Evolutionary conservation across 2,329 filamentous ascomycete species (phyloP), one percentile per base, ranked within the genome.

Genomic region (Penicillium sp.): DNA sequence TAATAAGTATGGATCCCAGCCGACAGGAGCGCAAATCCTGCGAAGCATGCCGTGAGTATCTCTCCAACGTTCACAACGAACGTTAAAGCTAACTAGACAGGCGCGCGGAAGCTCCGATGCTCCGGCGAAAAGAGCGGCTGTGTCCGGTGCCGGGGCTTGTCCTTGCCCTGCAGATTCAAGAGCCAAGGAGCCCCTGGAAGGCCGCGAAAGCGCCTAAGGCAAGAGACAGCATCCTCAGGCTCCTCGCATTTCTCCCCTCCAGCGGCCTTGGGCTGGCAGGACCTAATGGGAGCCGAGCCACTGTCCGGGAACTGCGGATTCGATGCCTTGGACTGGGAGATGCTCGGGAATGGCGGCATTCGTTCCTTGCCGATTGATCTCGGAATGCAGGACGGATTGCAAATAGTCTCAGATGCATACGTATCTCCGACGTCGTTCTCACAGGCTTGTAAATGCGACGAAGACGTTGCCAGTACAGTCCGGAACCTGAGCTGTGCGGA

Each of bases 71-170:
- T 30, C 24, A 33, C 46, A 35, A 30, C 24, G 1, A 38, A n/a
- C n/a, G n/a, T n/a, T n/a, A n/a, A n/a, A 47, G 30, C 55, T 62
- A 58, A 63, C 45, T 18, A 35, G 1, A 40, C 23, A 65, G 66
- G 66, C 24, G 47, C 61, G 2, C 61, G 66, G 21, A 68, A 68
- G 60, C 64, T 68, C 46, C 62, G 61, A 60, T 68, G 66, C 60
- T 68, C 66, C 21, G 66, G 65, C 2, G 62, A 68, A 47, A 62
- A 63, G 45, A 63, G 57, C 7, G 66, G 66, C 16, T 68, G 66
- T 51, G 63, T 64, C 28, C 60, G 66, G 23, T 68, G 66, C 55
- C 60, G 61, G 2, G 50, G 55, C 28, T 38, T 68, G 14, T 60
- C 58, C 20, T 47, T 68, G 38, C 42, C 59, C 5, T 68, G 66